These are phyloP conservation scores for Prunus yedoensis DNA, from an alignment of 331 rosid genomes.

Conservation along the genomic window DNA sequence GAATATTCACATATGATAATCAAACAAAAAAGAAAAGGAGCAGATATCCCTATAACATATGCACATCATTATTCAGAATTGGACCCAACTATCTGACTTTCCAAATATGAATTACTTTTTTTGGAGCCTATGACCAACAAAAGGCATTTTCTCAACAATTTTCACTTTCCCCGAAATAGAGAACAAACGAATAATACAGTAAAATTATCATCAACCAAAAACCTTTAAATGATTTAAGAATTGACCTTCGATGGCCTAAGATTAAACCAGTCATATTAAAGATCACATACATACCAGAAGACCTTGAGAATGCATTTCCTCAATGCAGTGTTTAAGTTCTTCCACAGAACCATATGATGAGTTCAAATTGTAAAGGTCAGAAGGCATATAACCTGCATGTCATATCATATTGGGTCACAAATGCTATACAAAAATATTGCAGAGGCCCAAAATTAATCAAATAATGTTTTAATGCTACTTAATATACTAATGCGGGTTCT, in stretches of 20 bases:
- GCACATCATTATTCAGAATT: neutral
- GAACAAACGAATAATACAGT: neutral
- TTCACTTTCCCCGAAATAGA: neutral
- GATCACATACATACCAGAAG: constrained; percentile 54
- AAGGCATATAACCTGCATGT: constrained; percentile 79
- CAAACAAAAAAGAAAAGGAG: neutral
- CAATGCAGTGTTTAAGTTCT: constrained; percentile 68
- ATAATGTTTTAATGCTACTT: neutral
- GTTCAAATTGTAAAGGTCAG: constrained; percentile 81
- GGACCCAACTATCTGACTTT: neutral
- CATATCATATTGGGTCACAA: constrained; percentile 24
- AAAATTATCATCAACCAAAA: neutral
- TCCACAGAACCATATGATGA: constrained; percentile 71
- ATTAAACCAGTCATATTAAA: constrained; percentile 15
- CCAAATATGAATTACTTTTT: neutral
- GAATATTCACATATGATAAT: neutral
- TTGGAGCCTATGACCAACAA: neutral
- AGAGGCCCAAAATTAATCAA: neutral
- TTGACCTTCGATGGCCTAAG: neutral
- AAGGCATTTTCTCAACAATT: neutral
- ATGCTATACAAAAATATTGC: constrained; percentile 1
- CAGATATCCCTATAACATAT: neutral
- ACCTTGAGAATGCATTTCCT: constrained; percentile 68
- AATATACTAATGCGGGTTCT: neutral
- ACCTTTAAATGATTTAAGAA: neutral